phyloP scores from a whole-genome alignment of 2,329 filamentous ascomycete genomes.

The Dothidotthia symphoricarpi region DNA sequence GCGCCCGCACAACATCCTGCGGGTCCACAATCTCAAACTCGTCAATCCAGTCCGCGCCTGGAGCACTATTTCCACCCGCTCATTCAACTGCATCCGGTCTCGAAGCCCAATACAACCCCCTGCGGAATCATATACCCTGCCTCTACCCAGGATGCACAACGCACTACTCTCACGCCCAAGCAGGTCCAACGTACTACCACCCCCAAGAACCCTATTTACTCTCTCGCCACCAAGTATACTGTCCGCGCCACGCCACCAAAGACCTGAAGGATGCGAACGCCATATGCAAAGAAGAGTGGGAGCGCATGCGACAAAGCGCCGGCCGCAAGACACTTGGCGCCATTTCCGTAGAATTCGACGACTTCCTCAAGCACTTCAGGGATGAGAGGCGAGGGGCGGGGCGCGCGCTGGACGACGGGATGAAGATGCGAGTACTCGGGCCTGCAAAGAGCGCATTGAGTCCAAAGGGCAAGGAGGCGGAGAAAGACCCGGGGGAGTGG shows the following conservation, averaged over 20 bases:
- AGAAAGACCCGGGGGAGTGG: constrained; percentile 2
- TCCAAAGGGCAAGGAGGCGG: background rate
- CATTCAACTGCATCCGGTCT: constrained; percentile 4
- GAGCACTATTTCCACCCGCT: constrained; percentile 7
- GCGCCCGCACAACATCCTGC: constrained; percentile 17
- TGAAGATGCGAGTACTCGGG: constrained; percentile 16
- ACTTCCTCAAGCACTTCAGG: constrained; percentile 16
- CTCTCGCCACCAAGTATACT: constrained; percentile 27
- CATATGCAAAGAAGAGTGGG: constrained; percentile 26
- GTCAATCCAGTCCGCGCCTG: constrained; percentile 19
- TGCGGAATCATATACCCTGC: constrained; percentile 35
- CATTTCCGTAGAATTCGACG: constrained; percentile 31
- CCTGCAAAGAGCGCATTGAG: background rate
- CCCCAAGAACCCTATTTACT: constrained; percentile 30
- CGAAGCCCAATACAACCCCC: constrained; percentile 27
- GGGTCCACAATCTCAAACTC: constrained; percentile 17
- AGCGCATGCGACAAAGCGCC: constrained; percentile 33
- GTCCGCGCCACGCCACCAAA: constrained; percentile 25
- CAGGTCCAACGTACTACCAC: constrained; percentile 31
- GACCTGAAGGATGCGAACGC: constrained; percentile 29
- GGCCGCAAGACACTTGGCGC: constrained; percentile 32
- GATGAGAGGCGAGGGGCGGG: background rate
- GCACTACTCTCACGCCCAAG: constrained; percentile 24
- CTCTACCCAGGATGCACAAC: constrained; percentile 21
- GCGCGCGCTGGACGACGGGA: constrained; percentile 5